These are phyloP conservation scores for Talaromyces islandicus DNA, from an alignment of 2,329 filamentous ascomycete species.

Conservation along the genomic window DNA sequence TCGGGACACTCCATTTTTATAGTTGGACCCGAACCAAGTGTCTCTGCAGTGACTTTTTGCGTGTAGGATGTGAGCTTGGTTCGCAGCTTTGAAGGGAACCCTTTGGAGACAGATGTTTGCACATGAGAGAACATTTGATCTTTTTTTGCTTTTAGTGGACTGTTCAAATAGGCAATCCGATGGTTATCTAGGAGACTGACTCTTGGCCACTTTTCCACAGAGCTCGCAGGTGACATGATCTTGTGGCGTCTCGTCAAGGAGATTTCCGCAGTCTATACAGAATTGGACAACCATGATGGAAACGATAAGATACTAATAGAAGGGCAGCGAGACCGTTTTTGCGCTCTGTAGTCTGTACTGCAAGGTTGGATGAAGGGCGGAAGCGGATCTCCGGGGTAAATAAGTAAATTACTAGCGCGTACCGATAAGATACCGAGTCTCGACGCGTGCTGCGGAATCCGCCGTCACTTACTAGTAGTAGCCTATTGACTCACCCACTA, in stretches of 20 bases:
- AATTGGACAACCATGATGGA: conserved; percentile 13
- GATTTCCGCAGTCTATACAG: conserved; percentile 15
- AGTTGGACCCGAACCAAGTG: conserved; percentile 1
- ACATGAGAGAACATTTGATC: conserved; percentile 9
- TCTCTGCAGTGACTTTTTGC: conserved; percentile 4
- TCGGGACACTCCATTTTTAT: conserved; percentile 15
- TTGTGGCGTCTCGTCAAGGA: conserved; percentile 12
- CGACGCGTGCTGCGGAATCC: not conserved
- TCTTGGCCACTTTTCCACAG: conserved; percentile 14
- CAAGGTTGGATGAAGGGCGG: not conserved
- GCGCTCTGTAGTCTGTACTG: not conserved
- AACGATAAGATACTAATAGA: not conserved
- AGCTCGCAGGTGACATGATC: conserved; percentile 11
- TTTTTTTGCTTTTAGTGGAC: not conserved
- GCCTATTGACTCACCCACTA: not conserved
- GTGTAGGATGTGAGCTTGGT: conserved; percentile 12
- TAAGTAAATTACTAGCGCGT: not conserved
- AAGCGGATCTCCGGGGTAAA: not conserved
- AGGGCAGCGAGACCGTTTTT: not conserved
- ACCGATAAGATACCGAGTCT: not conserved
- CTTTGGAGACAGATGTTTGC: conserved; percentile 11
- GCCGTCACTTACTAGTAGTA: not conserved
- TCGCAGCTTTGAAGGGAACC: conserved; percentile 15
- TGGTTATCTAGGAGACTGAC: conserved; percentile 4
- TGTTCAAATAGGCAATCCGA: not conserved